These are phyloP conservation scores for Sugiyamaella grinbergsii DNA, from an alignment of 1,139 yeast genomes.

Conservation along the genomic window DNA sequence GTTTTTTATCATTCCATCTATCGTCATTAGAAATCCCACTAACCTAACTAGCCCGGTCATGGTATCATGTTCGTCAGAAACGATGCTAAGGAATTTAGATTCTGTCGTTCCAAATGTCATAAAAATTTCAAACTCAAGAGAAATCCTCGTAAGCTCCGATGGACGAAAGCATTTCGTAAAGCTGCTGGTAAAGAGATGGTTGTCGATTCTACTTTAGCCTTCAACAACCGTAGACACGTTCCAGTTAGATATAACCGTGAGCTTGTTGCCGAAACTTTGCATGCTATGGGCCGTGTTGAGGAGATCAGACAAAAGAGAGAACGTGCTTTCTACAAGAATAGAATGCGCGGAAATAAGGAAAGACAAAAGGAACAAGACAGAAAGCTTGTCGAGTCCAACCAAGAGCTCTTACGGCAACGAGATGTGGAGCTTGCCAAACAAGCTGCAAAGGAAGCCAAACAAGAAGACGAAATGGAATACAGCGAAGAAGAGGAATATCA, in stretches of 20 bases:
- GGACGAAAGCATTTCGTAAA: constrained; percentile 99
- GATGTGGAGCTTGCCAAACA: constrained; percentile 86
- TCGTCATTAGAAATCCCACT: no score
- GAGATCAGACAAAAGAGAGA: constrained; percentile 96
- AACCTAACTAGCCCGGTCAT: constrained; percentile 66
- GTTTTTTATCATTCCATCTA: not conserved
- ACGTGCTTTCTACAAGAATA: constrained; percentile 97
- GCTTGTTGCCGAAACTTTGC: constrained; percentile 87
- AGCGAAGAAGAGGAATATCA: constrained; percentile 45
- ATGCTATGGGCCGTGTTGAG: constrained; percentile 94
- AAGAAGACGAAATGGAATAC: constrained; percentile 51
- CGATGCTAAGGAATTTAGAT: constrained; percentile 95
- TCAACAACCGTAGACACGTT: constrained; percentile 95
- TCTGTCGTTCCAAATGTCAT: constrained; percentile 98
- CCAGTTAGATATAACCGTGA: constrained; percentile 98
- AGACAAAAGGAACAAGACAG: constrained; percentile 81
- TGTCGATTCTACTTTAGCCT: constrained; percentile 93
- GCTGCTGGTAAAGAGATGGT: constrained; percentile 99
- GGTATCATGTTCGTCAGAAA: constrained; percentile 98
- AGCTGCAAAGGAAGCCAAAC: constrained; percentile 65
- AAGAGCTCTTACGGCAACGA: constrained; percentile 86
- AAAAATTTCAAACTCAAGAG: constrained; percentile 97
- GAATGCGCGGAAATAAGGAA: constrained; percentile 98
- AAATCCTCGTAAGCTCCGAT: constrained; percentile 95
- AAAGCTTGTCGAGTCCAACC: constrained; percentile 84